Percentiles rank a stretch among this genome's conserved stretches.
These are phyloP conservation scores for Allantophomopsis lycopodina DNA, from an alignment of 2,329 filamentous ascomycete species.

Conservation along the genomic window DNA sequence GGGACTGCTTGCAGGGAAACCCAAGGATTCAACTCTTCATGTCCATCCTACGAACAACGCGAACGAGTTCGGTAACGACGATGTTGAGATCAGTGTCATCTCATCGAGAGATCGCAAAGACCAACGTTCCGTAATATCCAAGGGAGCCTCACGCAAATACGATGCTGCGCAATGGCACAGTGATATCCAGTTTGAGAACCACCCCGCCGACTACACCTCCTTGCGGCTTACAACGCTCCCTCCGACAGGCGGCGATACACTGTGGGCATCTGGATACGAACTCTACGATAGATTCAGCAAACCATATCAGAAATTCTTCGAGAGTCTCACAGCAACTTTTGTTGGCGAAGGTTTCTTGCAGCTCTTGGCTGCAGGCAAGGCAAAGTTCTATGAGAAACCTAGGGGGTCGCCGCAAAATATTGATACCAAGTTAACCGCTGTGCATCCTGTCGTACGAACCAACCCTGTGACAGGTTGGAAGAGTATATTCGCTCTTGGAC, in stretches of 20 bases:
- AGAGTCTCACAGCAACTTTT: slow-evolving; percentile 32
- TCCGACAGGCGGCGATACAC: slow-evolving; percentile 33
- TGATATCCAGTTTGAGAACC: slow-evolving; percentile 30
- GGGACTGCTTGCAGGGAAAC: slow-evolving; percentile 44
- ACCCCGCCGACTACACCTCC: slow-evolving; percentile 34
- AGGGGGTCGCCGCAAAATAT: slow-evolving; percentile 42
- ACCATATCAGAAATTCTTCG: slow-evolving; percentile 31
- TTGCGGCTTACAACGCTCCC: slow-evolving; percentile 43
- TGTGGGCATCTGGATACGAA: slow-evolving; percentile 33
- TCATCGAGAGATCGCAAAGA: slow-evolving; percentile 41
- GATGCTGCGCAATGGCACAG: slow-evolving; percentile 30
- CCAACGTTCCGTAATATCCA: slow-evolving; percentile 23
- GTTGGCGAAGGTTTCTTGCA: slow-evolving; percentile 32
- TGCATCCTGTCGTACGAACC: slow-evolving; percentile 37
- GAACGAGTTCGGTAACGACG: slow-evolving; percentile 31
- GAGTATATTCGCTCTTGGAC: slow-evolving; percentile 33
- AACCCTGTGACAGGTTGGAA: slow-evolving; percentile 48
- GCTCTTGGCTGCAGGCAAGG: slow-evolving; percentile 25
- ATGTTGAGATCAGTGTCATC: slow-evolving; percentile 39
- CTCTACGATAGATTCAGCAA: slow-evolving; percentile 38
- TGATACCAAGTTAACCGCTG: slow-evolving; percentile 29
- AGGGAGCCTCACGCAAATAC: slow-evolving; percentile 15
- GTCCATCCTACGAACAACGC: slow-evolving; percentile 40
- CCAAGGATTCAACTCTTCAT: slow-evolving; percentile 34
- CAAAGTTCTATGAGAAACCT: slow-evolving; percentile 26